Conservation (phyloP, 1,284 basidiomycete species). For the Tylopilus sp. region DNA sequence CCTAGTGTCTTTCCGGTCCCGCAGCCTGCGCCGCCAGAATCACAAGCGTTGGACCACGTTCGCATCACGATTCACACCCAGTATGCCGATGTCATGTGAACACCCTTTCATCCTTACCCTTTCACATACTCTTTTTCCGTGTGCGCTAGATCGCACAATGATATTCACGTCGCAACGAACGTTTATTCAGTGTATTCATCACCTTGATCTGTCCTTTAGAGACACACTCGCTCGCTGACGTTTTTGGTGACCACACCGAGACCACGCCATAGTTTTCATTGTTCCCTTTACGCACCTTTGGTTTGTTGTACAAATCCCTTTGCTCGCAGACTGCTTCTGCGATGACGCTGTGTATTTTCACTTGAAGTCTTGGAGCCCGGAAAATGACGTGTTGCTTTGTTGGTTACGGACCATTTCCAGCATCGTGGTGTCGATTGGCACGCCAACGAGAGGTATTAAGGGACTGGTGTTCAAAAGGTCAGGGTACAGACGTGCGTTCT, state of each 20-base stretch:
- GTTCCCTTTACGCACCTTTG: background rate
- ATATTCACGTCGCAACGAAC: conserved; percentile 11
- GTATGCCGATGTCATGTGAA: conserved; percentile 8
- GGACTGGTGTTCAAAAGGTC: background rate
- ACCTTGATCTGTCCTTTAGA: background rate
- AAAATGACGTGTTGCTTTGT: background rate
- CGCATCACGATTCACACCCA: conserved; percentile 19
- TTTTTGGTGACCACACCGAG: conserved; percentile 7
- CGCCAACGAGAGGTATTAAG: background rate
- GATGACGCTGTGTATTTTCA: conserved; percentile 1
- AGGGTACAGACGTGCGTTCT: background rate
- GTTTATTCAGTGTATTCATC: conserved; percentile 11
- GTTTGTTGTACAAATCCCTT: conserved; percentile 8
- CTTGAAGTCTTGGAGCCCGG: background rate
- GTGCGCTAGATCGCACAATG: conserved; percentile 18
- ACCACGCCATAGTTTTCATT: background rate
- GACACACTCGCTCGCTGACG: background rate
- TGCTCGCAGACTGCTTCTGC: background rate
- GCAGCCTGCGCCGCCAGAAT: background rate
- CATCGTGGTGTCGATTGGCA: background rate
- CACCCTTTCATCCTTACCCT: background rate
- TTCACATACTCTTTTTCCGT: background rate
- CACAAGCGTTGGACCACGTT: conserved; percentile 9
- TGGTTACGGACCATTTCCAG: background rate
- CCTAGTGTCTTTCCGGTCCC: conserved; percentile 11